Percentiles rank a stretch among this genome's conserved stretches.
Evolutionary conservation across 2,329 filamentous ascomycete genomes (phyloP).

Genomic region (Colletotrichum tabaci): DNA sequence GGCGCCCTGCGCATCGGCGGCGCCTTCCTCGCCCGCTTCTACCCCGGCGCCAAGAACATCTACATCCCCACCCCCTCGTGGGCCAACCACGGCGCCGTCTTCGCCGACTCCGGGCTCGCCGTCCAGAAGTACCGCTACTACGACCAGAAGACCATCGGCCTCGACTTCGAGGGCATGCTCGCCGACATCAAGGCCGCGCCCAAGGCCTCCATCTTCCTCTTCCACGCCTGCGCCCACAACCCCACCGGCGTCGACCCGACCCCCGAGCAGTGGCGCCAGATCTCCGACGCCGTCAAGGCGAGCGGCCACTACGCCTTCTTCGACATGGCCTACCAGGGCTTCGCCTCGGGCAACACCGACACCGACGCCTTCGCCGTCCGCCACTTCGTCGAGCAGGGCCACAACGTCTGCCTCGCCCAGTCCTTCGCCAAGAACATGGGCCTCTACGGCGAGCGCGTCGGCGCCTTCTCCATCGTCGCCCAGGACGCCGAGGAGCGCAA

Average conservation of each 20-base stretch:
- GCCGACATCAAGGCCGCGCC: conserved; percentile 92
- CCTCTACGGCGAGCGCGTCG: conserved; percentile 98
- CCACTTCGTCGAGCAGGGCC: conserved; percentile 93
- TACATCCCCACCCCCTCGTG: conserved; percentile 97
- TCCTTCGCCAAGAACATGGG: conserved; percentile 99
- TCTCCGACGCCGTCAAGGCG: conserved; percentile 88
- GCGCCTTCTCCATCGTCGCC: conserved; percentile 94
- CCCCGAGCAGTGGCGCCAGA: conserved; percentile 90
- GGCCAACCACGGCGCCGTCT: conserved; percentile 98
- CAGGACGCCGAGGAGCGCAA: conserved; percentile 91
- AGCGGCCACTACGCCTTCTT: conserved; percentile 96
- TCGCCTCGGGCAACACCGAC: conserved; percentile 92
- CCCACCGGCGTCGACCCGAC: conserved; percentile 97
- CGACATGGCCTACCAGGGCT: conserved; percentile 99
- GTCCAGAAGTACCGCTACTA: conserved; percentile 99
- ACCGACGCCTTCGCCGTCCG: conserved; percentile 94
- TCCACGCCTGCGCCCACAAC: conserved; percentile 98
- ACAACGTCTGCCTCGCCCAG: conserved; percentile 89
- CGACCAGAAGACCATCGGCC: conserved; percentile 97
- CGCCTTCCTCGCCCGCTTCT: conserved; percentile 93
- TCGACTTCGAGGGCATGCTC: conserved; percentile 96
- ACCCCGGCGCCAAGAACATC: conserved; percentile 92
- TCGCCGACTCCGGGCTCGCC: conserved; percentile 91
- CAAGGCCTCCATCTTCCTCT: conserved; percentile 88
- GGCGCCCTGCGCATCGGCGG: conserved; percentile 95